A percentile compares a stretch with the other conserved stretches of the same genome.
These are phyloP conservation scores for Casuarina glauca DNA, from an alignment of 306 rosid species.

Conservation along the genomic window DNA sequence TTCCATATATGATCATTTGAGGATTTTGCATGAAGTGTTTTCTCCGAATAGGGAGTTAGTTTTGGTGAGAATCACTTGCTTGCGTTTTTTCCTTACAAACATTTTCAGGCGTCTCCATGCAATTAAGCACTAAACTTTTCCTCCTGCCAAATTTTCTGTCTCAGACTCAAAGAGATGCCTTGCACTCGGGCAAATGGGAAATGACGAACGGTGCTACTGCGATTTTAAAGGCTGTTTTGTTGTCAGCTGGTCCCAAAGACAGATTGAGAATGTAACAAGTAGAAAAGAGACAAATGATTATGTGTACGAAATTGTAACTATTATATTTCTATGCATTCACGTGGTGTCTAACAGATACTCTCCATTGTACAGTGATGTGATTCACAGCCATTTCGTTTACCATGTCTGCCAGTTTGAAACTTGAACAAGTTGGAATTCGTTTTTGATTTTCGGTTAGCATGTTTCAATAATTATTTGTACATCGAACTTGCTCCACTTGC, in stretches of 20 bases:
- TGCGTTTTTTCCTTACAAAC: no score
- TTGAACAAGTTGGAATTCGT: background rate
- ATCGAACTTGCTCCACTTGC: no score
- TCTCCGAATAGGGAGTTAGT: no score
- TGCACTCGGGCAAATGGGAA: background rate
- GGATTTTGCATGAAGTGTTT: background rate
- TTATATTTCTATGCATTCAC: background rate
- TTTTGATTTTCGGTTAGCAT: background rate
- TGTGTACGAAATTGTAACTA: background rate
- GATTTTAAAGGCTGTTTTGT: slow-evolving; percentile 1
- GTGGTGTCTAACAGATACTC: background rate
- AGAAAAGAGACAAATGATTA: background rate
- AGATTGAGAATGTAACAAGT: background rate
- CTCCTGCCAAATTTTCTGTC: background rate
- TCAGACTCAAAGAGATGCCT: background rate
- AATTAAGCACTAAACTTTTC: background rate
- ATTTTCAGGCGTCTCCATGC: no score
- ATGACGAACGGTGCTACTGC: background rate
- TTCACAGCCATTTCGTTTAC: slow-evolving; percentile 5
- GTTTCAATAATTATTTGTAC: no score
- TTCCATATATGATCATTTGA: slow-evolving; percentile 15
- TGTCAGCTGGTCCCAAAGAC: background rate
- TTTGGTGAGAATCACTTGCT: no score
- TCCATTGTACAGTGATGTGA: background rate
- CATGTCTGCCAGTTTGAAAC: background rate